Evolutionary conservation across 441 rosid species (phyloP).

Genomic region (Cnidoscolus chayamansa): DNA sequence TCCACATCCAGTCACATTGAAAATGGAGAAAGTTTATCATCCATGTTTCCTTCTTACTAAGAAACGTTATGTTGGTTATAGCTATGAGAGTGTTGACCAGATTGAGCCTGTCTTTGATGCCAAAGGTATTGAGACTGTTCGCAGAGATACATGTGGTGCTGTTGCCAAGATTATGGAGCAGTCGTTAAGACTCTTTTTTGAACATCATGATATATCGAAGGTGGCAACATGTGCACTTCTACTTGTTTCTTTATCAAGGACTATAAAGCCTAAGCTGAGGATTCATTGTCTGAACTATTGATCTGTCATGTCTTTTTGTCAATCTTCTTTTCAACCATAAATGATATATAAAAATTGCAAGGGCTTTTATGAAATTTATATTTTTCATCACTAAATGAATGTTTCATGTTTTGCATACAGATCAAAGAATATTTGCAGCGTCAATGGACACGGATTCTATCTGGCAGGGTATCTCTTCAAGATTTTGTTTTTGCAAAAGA

Average conservation of each 20-base stretch:
- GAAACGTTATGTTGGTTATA: constrained; percentile 96
- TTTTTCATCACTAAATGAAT: background rate
- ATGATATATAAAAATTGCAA: background rate
- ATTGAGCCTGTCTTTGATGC: constrained; percentile 80
- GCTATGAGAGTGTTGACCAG: constrained; percentile 81
- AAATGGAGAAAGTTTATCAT: constrained; percentile 95
- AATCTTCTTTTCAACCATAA: background rate
- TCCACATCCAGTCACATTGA: constrained; percentile 85
- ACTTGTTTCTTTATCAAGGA: background rate
- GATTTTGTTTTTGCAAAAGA: constrained; percentile 96
- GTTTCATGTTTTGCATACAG: constrained; percentile 33
- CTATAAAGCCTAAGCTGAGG: constrained; percentile 9
- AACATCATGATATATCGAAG: constrained; percentile 60
- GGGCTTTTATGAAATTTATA: constrained; percentile 6
- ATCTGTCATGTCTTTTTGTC: background rate
- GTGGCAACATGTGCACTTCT: constrained; percentile 29
- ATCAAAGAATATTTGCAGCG: constrained; percentile 77
- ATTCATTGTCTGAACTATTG: constrained; percentile 12
- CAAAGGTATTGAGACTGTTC: constrained; percentile 96
- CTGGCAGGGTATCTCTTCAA: constrained; percentile 85
- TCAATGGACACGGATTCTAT: constrained; percentile 83
- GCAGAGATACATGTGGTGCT: constrained; percentile 87
- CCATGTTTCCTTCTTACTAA: constrained; percentile 95
- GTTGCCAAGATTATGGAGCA: constrained; percentile 91
- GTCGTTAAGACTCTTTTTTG: constrained; percentile 77